Evolutionary conservation across 2,329 filamentous ascomycete species (phyloP), one percentile per base, ranked within the genome.

Genomic region (Penicillium corylophilum): DNA sequence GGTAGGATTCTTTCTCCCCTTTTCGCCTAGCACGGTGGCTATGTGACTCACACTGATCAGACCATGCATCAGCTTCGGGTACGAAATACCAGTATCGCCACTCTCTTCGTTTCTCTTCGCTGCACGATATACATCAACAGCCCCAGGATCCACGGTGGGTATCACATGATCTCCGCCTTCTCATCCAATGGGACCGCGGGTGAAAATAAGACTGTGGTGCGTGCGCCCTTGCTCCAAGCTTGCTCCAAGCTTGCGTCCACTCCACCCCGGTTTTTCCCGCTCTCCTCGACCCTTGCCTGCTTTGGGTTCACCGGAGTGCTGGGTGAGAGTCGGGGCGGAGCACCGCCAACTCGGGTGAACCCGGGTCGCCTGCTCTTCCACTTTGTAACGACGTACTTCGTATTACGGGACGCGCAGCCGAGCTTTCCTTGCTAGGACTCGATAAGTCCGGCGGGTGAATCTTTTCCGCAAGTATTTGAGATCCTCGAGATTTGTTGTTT

Each of bases 291-390:
- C 44, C 61, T 62, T 67, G 64, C 58, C 65, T 61, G 53, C 58
- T 65, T 70, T 65, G 36, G 64, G 65, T 61, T 69, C 66, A 70
- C 67, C 66, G 67, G 47, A 45, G 41, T 45, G 31, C 46, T 44
- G 42, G 28, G 28, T 45, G 26, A 39, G 46, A 39, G 39, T 53
- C 46, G 29, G 51, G 51, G 57, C 55, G 56, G 55, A 51, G 49
- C 39, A 45, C 51, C 51, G 46, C 44, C 54, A 54, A 23, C 4
- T 65, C 64, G 65, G 66, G 50, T 23, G 40, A 55, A 54, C 42
- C 28, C 57, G 64, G 63, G 33, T 41, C 15, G 3, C 29, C 6
- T 12, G 18, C 38, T 23, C 18, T 20, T 41, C 4, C 2, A 24
- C 20, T 41, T 9, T 24, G 35, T 38, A 36, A 36, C 33, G 16